Conservation (phyloP, 1,284 basidiomycete genomes). For the Ceratobasidium sp. region DNA sequence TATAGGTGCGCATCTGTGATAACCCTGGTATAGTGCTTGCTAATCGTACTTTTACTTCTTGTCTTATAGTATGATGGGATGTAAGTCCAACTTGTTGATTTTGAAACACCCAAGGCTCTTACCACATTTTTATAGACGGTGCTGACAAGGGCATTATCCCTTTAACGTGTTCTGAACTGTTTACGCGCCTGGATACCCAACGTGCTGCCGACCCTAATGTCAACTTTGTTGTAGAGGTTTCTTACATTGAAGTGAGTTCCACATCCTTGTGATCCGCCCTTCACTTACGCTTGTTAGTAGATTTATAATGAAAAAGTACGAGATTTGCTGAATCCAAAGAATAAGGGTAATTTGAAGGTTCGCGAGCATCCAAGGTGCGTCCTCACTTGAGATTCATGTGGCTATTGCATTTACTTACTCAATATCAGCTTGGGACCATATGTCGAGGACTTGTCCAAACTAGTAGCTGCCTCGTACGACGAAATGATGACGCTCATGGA, state of each 20-base stretch:
- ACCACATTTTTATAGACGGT: constrained; percentile 73
- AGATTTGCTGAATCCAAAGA: constrained; percentile 97
- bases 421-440: constrained; percentile 81
- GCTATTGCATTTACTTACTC: constrained; percentile 9
- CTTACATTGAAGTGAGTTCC: constrained; percentile 87
- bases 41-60: constrained; percentile 39
- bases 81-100: constrained; percentile 67
- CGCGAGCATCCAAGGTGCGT: constrained; percentile 88
- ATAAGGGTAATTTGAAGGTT: constrained; percentile 94
- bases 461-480: constrained; percentile 89
- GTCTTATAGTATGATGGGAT: constrained; percentile 93
- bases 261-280: background rate
- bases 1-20: constrained; percentile 72
- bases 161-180: constrained; percentile 92
- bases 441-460: constrained; percentile 95
- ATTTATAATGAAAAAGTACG: constrained; percentile 99
- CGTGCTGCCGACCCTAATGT: constrained; percentile 75
- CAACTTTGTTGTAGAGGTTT: constrained; percentile 93
- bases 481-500: constrained; percentile 99
- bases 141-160: constrained; percentile 98
- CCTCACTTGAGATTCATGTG: constrained; percentile 43
- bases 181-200: constrained; percentile 83
- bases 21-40: background rate
- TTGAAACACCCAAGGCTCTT: constrained; percentile 48
- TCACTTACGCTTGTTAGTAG: constrained; percentile 58